Percentiles rank a stretch among this genome's conserved stretches.
phyloP scores from a whole-genome alignment of 495 filamentous ascomycete genomes.

The Lepidopterella palustris region DNA sequence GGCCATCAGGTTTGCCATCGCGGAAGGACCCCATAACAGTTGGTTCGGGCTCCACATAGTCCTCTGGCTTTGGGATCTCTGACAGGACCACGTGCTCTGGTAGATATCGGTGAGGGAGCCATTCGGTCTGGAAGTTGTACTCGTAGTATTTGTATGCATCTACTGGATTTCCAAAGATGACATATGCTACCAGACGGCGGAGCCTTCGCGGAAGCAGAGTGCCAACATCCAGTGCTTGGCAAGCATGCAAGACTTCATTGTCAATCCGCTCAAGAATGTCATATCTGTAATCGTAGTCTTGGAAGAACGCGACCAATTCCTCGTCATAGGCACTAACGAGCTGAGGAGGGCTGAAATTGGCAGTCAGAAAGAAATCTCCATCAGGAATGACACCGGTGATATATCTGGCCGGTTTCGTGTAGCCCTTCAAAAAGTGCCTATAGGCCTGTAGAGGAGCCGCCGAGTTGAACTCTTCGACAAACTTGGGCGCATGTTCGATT shows the following conservation, averaged over 20 bases:
- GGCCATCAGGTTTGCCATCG: background rate
- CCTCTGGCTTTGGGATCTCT: constrained; percentile 10
- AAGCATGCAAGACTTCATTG: constrained; percentile 5
- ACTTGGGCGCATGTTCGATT: background rate
- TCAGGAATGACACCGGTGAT: constrained; percentile 3
- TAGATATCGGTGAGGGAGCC: constrained; percentile 24
- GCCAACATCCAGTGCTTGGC: background rate
- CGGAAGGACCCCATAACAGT: background rate
- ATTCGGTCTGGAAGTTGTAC: constrained; percentile 20
- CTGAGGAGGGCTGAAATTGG: background rate
- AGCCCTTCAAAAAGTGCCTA: constrained; percentile 22
- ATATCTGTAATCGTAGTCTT: constrained; percentile 15
- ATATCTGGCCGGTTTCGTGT: constrained; percentile 25
- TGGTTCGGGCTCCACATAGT: constrained; percentile 4
- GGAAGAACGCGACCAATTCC: constrained; percentile 18
- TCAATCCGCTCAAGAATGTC: constrained; percentile 25
- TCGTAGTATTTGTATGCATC: constrained; percentile 24
- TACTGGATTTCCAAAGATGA: constrained; percentile 16
- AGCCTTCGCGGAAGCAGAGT: background rate
- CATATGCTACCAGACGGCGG: constrained; percentile 15
- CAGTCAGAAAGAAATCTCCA: background rate
- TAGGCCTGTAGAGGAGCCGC: constrained; percentile 15
- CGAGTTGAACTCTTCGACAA: constrained; percentile 7
- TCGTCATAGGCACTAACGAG: background rate
- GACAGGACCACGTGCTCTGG: constrained; percentile 21